Percentiles rank a stretch among this genome's conserved stretches.
These are phyloP conservation scores for Haplographium delicatum DNA, from an alignment of 495 filamentous ascomycete genomes.

Conservation along the genomic window DNA sequence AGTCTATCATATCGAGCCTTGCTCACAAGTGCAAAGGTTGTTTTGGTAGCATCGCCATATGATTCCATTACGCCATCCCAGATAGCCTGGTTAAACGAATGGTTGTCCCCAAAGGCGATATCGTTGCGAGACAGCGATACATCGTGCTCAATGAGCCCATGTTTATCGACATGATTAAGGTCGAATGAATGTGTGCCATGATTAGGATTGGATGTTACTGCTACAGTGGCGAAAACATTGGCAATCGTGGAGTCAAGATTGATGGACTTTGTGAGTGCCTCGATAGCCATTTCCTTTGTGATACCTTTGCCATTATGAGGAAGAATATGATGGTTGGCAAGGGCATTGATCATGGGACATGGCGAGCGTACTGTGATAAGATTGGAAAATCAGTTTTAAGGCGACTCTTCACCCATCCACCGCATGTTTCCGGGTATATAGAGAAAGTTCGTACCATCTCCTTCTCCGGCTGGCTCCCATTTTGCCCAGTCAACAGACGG, in stretches of 20 bases:
- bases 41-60: neutral
- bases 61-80: slow-evolving; percentile 2
- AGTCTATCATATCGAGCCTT: slow-evolving; percentile 12
- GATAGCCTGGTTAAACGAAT: slow-evolving; percentile 13
- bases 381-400: neutral
- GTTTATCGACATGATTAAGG: slow-evolving; percentile 26
- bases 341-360: slow-evolving; percentile 21
- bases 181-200: slow-evolving; percentile 15
- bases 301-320: slow-evolving; percentile 27
- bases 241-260: slow-evolving; percentile 22
- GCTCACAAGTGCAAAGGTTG: slow-evolving; percentile 10
- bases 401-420: neutral
- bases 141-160: slow-evolving; percentile 31
- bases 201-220: slow-evolving; percentile 8
- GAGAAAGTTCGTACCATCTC: slow-evolving; percentile 16
- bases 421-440: too few relatives aligned
- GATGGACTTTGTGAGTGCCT: slow-evolving; percentile 24
- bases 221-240: slow-evolving; percentile 11
- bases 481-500: slow-evolving; percentile 13
- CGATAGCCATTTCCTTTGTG: slow-evolving; percentile 24
- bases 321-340: slow-evolving; percentile 19
- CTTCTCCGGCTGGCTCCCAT: slow-evolving; percentile 18
- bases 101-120: slow-evolving; percentile 25
- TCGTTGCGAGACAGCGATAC: slow-evolving; percentile 29
- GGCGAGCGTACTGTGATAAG: slow-evolving; percentile 14